Conservation (phyloP, 176 grass and related monocot species). For the Oryza rufipogon region DNA sequence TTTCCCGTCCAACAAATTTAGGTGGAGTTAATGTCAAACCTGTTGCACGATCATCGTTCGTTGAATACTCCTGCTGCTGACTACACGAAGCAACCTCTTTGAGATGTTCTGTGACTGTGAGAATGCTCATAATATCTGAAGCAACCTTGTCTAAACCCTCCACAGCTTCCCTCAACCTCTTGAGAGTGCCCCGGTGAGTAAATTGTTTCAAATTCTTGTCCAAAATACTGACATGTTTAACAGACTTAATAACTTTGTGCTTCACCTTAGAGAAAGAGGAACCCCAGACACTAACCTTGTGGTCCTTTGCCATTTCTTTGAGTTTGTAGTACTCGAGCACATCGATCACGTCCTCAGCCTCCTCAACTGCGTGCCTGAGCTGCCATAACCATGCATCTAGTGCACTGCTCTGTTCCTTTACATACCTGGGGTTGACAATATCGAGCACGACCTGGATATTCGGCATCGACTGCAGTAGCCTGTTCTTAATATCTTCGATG, state of each 20-base stretch:
- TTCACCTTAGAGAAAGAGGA: slow-evolving; percentile 12
- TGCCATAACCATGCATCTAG: slow-evolving; percentile 40
- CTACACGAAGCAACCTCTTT: neutral
- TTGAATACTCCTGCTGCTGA: neutral
- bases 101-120: neutral
- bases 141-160: slow-evolving; percentile 36
- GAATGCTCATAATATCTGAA: neutral
- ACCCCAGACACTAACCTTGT: slow-evolving; percentile 31
- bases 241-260: slow-evolving; percentile 28
- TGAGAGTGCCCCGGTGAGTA: slow-evolving; percentile 31
- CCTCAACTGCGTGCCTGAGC: slow-evolving; percentile 39
- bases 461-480: slow-evolving; percentile 8
- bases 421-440: slow-evolving; percentile 10
- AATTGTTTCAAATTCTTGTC: slow-evolving; percentile 3
- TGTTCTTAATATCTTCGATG: neutral
- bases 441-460: slow-evolving; percentile 18
- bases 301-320: neutral
- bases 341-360: slow-evolving; percentile 40
- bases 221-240: neutral
- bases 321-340: slow-evolving; percentile 45
- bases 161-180: slow-evolving; percentile 33
- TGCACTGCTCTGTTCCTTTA: slow-evolving; percentile 20
- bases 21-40: slow-evolving; percentile 28
- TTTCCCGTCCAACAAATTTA: slow-evolving; percentile 33
- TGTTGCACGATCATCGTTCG: slow-evolving; percentile 16